Base-by-base conservation (phyloP, 306 rosid species). In the Glycyrrhiza uralensis region DNA sequence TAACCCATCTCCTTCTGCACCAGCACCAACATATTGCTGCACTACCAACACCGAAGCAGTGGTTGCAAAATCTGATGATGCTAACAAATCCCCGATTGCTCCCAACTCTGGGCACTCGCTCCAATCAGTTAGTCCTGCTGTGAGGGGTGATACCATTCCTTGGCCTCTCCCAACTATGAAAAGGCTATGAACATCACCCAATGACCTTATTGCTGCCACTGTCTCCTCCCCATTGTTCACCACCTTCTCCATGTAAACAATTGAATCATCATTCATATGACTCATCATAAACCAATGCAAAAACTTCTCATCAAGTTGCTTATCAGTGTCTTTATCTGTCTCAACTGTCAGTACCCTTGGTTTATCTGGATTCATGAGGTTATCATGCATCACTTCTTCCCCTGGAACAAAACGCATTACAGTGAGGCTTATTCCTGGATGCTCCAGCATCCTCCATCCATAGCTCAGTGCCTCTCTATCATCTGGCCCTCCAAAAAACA, bases 31-130 rank as follows among this genome's bases (percentile, higher is more conserved):
- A 64, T 85, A 94, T 39, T 94, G 97, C 4, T 94, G 96, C 76
- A 91, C 88, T 4, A 94, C 83, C 84, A 94, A 79, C 11, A 94
- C 98, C 0, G 98, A 91, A n/a, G 89, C 85, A 0, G 89, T 71
- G 2, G 97, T 77, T 15, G 85, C 95, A 66, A 89, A 91, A 84
- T 94, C 98, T 5, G 96, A 71, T 0, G 98, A 94, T 0, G 97
- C 98, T 6, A 91, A 67, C 82, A 94, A 68, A 69, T 94, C 99
- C 4, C 99, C 99, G 7, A 94, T 94, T 0, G 88, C 87, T 0
- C 99, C 99, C 0, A 94, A 87, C 65, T 94, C 97, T 0, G 95
- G 97, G 32, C 92, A 94, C 72, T 91, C 99, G 19, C 99, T 94
- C 99, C 99, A 91, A 56, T 94, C 99, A 0, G 96, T 86, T 1